These are phyloP conservation scores for Kurtzmaniella quercitrusa DNA, from an alignment of 1,139 yeast genomes.

Conservation along the genomic window DNA sequence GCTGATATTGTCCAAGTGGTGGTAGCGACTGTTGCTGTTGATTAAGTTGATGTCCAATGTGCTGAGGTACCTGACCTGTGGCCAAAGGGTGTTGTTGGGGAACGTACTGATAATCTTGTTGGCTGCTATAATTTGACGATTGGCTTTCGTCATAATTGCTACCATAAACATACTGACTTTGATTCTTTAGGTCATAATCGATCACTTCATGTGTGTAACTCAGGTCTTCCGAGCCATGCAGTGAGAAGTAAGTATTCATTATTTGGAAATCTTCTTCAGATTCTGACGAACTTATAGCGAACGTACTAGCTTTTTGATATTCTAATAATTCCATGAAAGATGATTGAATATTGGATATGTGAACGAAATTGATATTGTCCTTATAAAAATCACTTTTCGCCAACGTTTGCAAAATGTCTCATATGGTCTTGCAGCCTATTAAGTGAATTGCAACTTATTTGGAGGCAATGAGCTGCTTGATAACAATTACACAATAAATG, in stretches of 20 bases:
- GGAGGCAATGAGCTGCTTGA: neutral
- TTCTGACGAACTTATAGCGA: slow-evolving; percentile 8
- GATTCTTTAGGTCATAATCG: slow-evolving; percentile 4
- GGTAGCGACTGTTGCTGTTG: slow-evolving; percentile 23
- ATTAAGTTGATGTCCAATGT: slow-evolving; percentile 11
- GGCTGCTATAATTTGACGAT: neutral
- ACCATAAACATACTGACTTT: neutral
- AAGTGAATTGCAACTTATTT: neutral
- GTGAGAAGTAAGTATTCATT: slow-evolving; percentile 7
- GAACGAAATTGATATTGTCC: neutral
- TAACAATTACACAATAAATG: neutral
- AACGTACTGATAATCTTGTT: neutral
- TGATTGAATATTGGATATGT: neutral
- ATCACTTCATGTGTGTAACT: slow-evolving; percentile 7
- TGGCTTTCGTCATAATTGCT: neutral
- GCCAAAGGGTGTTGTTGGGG: neutral
- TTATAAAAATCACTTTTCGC: neutral
- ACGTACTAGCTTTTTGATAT: slow-evolving; percentile 6
- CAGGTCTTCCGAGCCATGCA: slow-evolving; percentile 6
- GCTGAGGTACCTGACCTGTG: neutral
- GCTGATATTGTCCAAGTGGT: neutral
- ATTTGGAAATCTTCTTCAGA: slow-evolving; percentile 8
- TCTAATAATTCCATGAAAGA: slow-evolving; percentile 8
- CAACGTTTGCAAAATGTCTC: neutral
- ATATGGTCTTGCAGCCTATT: neutral